Percentiles rank a stretch among this genome's conserved stretches.
These are phyloP conservation scores for Diaporthe vaccinii DNA, from an alignment of 2,329 filamentous ascomycete species.

Conservation along the genomic window DNA sequence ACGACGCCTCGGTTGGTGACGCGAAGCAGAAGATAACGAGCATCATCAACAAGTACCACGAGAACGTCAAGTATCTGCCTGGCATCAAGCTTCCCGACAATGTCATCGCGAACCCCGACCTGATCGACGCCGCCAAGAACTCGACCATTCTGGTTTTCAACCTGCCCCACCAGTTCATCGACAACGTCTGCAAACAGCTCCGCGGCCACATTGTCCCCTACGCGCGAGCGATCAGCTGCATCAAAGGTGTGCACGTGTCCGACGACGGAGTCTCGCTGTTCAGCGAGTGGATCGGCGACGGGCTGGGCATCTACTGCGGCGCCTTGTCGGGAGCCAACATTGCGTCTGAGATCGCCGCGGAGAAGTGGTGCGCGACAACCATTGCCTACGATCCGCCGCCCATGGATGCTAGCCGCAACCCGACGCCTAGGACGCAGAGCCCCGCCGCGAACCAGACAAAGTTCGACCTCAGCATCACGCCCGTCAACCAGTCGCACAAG, in stretches of 20 bases:
- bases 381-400: constrained; percentile 94
- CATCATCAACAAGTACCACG: constrained; percentile 92
- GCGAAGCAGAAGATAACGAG: constrained; percentile 87
- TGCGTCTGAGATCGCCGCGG: constrained; percentile 91
- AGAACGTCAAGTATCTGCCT: constrained; percentile 99
- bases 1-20: constrained; percentile 73
- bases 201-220: constrained; percentile 91
- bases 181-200: constrained; percentile 85
- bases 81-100: constrained; percentile 86
- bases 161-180: constrained; percentile 95
- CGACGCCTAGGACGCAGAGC: constrained; percentile 68
- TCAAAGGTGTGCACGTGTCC: constrained; percentile 96
- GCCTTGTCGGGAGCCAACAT: constrained; percentile 97
- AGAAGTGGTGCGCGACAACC: constrained; percentile 98
- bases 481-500: constrained; percentile 71
- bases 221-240: constrained; percentile 94
- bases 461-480: constrained; percentile 64
- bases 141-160: constrained; percentile 96
- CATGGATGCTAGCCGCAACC: constrained; percentile 82
- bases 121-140: constrained; percentile 83
- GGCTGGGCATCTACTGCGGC: constrained; percentile 95
- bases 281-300: constrained; percentile 92
- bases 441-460: constrained; percentile 58
- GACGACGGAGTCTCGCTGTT: constrained; percentile 90
- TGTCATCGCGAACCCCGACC: constrained; percentile 84